These are phyloP conservation scores for thale cress (Arabidopsis thaliana) DNA, from an alignment of 345 rosid species.

Conservation along the genomic window TAIR10.1 NC_003071.7:17722001-17722500, in stretches of 20 bases:
- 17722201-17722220: background rate
- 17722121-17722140: constrained; percentile 12
- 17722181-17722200: background rate
- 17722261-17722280: no score
- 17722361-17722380: background rate
- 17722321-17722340: no score
- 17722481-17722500: background rate
- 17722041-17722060: constrained; percentile 28
- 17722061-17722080: constrained; percentile 26
- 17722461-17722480: no score
- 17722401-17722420: background rate
- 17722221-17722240: no score
- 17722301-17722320: no score
- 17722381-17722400: background rate
- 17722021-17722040: constrained; percentile 36
- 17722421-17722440: no score
- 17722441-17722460: no score
- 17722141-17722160: background rate
- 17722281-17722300: no score
- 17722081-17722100: constrained; percentile 31
- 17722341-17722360: no score
- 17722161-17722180: background rate
- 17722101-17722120: background rate
- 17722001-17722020: constrained; percentile 43
- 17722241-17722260: no score